These are phyloP conservation scores for Pyrenochaeta sp. DNA, from an alignment of 2,329 filamentous ascomycete genomes.

Conservation along the genomic window DNA sequence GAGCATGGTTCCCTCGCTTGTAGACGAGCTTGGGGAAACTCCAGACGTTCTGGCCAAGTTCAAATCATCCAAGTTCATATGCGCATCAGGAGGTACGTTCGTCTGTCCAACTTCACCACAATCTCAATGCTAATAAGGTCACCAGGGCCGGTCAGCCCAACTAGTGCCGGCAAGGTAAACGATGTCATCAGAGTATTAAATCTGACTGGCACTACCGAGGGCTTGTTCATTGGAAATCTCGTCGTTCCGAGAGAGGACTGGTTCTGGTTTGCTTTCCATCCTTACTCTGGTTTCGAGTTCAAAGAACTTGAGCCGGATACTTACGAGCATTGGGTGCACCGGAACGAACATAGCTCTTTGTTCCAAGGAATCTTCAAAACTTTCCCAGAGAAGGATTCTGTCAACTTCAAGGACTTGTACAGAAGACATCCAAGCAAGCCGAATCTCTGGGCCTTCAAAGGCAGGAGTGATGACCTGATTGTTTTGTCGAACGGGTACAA, in stretches of 20 bases:
- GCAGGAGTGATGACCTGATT: conserved; percentile 27
- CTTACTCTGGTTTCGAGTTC: conserved; percentile 30
- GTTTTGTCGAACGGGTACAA: conserved; percentile 32
- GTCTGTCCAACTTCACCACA: too few relatives aligned
- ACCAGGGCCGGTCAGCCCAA: conserved; percentile 29
- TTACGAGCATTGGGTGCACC: conserved; percentile 48
- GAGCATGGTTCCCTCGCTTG: conserved; percentile 31
- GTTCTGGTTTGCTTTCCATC: conserved; percentile 33
- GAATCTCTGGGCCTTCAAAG: conserved; percentile 26
- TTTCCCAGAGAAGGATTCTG: conserved; percentile 19
- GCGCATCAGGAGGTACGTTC: conserved; percentile 49
- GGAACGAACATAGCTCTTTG: conserved; percentile 31
- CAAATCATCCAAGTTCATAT: conserved; percentile 28
- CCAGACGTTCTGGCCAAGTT: conserved; percentile 27
- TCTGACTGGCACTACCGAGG: conserved; percentile 32
- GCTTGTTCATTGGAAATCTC: conserved; percentile 28
- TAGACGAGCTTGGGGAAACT: conserved; percentile 32
- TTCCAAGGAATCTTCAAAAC: conserved; percentile 34
- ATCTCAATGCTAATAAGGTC: too few relatives aligned
- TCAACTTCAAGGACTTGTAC: conserved; percentile 32
- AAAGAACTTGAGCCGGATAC: conserved; percentile 30
- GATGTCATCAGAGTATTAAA: conserved; percentile 24
- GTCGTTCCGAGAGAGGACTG: conserved; percentile 22
- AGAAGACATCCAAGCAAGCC: conserved; percentile 24
- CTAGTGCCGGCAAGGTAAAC: conserved; percentile 25